Evolutionary conservation across 2,329 filamentous ascomycete species (phyloP), one percentile per base, ranked within the genome.

Genomic region (Cordyceps farinosa): DNA sequence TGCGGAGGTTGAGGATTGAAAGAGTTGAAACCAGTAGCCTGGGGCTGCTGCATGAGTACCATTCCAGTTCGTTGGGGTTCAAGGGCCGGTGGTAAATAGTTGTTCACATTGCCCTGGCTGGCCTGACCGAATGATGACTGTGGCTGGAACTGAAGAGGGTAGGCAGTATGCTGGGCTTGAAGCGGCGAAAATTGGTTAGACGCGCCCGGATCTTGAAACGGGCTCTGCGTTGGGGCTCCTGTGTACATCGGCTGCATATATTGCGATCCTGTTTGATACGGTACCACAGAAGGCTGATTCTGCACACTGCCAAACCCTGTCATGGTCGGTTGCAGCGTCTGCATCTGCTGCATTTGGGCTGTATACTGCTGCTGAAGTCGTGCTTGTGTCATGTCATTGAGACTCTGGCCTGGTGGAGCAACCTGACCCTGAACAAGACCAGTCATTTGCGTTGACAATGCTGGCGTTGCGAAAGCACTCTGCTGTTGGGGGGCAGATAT

Each of bases 401-500:
- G 74, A 73, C 88, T 94, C 74, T 94, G 90, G 13, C 92, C 91
- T 3, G 86, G 84, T 36, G 89, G 85, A 34, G 90, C 89, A 62
- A 91, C 80, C 66, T 87, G 87, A 11, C 79, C 78, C 70, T 86
- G 85, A 61, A 84, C 63, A 27, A 70, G 81, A 9, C 94, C 92
- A 5, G 95, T 97, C 75, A 93, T 85, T 73, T 97, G 94, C 59
- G 92, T 87, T 73, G 93, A 89, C 68, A 97, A 77, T 17, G 91
- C 87, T 56, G 91, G 87, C 22, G 89, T 85, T 8, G 84, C 84
- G 73, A 96, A 95, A 5, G 82, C 83, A 74, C 84, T 92, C 52
- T 87, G 87, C 71, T 90, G 89, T 73, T 92, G 90, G 32, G 95
- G 94, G 45, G 95, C 94, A 47, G 94, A 97, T 13, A 95, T 82